A percentile compares a stretch with the other conserved stretches of the same genome.
phyloP scores from a whole-genome alignment of 345 rosid genomes.

The Arabidopsis thaliana region DNA sequence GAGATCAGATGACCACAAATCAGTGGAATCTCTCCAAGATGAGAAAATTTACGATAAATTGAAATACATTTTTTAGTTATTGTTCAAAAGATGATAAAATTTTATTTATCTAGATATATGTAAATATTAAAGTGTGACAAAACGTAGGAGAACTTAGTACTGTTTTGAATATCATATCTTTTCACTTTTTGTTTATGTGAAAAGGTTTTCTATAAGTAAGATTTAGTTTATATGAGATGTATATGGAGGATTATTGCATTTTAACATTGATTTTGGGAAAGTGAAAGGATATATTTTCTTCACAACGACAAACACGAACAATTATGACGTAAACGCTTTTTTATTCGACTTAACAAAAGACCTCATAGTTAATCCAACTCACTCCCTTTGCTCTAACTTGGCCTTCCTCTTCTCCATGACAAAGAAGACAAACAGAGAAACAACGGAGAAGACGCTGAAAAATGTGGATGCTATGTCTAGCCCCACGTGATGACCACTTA shows the following conservation, averaged over 20 bases:
- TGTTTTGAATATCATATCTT: too few species aligned
- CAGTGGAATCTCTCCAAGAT: background rate
- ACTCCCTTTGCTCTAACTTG: background rate
- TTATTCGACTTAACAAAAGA: constrained; percentile 9
- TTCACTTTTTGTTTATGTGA: too few species aligned
- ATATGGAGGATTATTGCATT: too few species aligned
- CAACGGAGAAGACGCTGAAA: constrained; percentile 51
- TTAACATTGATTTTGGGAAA: background rate
- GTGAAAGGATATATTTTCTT: background rate
- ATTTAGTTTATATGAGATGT: too few species aligned
- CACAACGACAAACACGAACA: background rate
- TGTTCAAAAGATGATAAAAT: background rate
- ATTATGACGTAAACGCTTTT: background rate
- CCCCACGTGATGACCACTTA: constrained; percentile 60
- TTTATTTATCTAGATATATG: too few species aligned
- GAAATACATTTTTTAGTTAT: too few species aligned
- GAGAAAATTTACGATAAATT: too few species aligned
- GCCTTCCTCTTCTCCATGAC: constrained; percentile 8
- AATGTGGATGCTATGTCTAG: constrained; percentile 61
- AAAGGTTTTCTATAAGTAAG: too few species aligned
- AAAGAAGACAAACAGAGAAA: background rate
- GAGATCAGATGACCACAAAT: background rate
- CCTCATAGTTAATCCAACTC: background rate
- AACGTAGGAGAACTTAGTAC: too few species aligned
- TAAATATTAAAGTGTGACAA: too few species aligned